Evolutionary conservation across 2,329 filamentous ascomycete genomes (phyloP).

Genomic region (Phialophora tarda): DNA sequence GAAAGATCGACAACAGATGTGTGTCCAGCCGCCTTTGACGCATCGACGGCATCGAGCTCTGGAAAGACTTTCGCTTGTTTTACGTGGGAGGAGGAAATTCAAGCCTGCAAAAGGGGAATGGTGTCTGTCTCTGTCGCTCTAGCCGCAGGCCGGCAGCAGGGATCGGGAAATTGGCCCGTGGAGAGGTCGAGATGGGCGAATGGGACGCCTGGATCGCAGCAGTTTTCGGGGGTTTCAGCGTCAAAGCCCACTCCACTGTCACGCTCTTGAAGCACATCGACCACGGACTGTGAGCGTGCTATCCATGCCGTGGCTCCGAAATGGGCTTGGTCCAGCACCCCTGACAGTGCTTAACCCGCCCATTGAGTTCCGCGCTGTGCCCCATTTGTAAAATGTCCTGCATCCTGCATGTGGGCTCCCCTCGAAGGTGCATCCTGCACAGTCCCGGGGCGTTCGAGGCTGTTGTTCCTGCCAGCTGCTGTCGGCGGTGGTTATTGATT

Average conservation of each 20-base stretch:
- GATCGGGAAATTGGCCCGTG: slow-evolving; percentile 34
- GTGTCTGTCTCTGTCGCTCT: slow-evolving; percentile 9
- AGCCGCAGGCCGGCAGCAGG: slow-evolving; percentile 18
- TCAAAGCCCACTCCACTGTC: slow-evolving; percentile 24
- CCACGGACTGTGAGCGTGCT: slow-evolving; percentile 19
- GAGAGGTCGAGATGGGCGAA: slow-evolving; percentile 21
- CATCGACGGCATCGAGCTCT: background rate
- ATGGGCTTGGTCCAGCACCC: slow-evolving; percentile 20
- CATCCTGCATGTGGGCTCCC: slow-evolving; percentile 26
- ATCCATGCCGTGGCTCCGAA: slow-evolving; percentile 13
- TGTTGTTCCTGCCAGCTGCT: slow-evolving; percentile 17
- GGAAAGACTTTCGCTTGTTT: slow-evolving; percentile 17
- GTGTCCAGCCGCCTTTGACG: slow-evolving; percentile 1
- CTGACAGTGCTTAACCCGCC: slow-evolving; percentile 21
- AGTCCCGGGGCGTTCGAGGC: slow-evolving; percentile 22
- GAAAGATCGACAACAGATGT: slow-evolving; percentile 12
- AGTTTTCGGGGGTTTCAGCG: slow-evolving; percentile 23
- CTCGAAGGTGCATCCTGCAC: slow-evolving; percentile 30
- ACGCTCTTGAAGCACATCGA: slow-evolving; percentile 14
- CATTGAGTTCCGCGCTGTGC: slow-evolving; percentile 24
- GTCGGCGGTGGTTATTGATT: slow-evolving; percentile 12
- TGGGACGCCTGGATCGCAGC: slow-evolving; percentile 15
- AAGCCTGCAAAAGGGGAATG: slow-evolving; percentile 4
- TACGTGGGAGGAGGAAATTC: slow-evolving; percentile 20
- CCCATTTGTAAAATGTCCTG: slow-evolving; percentile 22